Evolutionary conservation across 345 rosid genomes (phyloP), one percentile per base, ranked within the genome.

Genomic region (Moringa oleifera): DNA sequence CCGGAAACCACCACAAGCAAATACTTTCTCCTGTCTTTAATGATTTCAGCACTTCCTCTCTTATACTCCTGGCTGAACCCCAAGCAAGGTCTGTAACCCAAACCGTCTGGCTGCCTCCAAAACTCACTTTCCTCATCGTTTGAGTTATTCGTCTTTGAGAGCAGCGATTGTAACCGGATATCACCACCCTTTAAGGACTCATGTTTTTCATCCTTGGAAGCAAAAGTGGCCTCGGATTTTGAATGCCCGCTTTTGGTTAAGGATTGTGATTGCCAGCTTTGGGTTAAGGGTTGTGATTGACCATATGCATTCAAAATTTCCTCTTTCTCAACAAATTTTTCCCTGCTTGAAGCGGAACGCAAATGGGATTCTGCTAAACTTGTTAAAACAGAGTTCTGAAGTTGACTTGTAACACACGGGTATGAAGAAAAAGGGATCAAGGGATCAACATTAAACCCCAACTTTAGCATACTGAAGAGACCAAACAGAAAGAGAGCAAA

Each of bases 51-150:
- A 58, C 81, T 87, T 18, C 70, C 74, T 74, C 64, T 83, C 63
- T 74, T 74, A 54, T 95, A 95, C 23, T 74, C 85, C 36, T 10
- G 1, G 53, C 77, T 87, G 72, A 91, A 84, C 4, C 51, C 63
- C 77, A 95, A 70, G 51, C 96, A 91, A 13, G 99, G 95, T 67
- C 71, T 77, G 69, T 85, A 95, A 7, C 97, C 94, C 79, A 89
- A 62, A 15, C 97, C 95, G 58, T 89, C 86, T n/a, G 99, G 99
- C 67, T 95, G 97, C 74, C 80, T 81, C 99, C 99, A 95, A 53
- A 95, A 85, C 77, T 80, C 97, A 31, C 68, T 67, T 24, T 63
- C 75, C 41, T 31, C 67, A 1, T 54, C 72, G 53, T 17, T 64
- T 55, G 70, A 22, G 18, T 54, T 64, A 36, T 16, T 23, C 36